phyloP scores from a whole-genome alignment of 495 filamentous ascomycete species.

The Tuber aestivum region DNA sequence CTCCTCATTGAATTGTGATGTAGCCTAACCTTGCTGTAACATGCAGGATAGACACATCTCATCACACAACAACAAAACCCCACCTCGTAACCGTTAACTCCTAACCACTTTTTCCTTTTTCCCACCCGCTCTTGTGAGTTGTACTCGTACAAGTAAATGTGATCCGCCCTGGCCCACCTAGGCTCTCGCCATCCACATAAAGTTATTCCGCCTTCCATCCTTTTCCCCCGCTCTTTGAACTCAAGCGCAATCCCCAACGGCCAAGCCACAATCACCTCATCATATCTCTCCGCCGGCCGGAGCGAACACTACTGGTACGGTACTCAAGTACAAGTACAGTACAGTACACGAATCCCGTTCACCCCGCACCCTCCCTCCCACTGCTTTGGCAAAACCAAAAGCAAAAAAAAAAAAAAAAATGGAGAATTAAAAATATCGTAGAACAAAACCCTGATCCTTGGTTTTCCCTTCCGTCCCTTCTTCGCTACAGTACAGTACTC shows the following conservation, averaged over 20 bases:
- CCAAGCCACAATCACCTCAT: background rate
- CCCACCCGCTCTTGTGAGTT: background rate
- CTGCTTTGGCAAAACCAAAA: background rate
- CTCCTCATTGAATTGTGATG: background rate
- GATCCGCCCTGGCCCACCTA: background rate
- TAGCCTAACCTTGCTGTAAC: background rate
- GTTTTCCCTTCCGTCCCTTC: background rate
- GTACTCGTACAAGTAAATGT: background rate
- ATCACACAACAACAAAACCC: background rate
- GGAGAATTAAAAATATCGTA: background rate
- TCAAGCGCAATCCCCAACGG: background rate
- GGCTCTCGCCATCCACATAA: background rate
- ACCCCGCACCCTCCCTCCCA: too few species aligned
- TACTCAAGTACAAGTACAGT: too few species aligned
- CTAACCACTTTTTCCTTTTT: background rate
- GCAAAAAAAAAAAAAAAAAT: background rate
- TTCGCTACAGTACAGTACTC: too few species aligned
- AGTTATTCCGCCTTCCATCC: background rate
- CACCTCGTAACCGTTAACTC: background rate
- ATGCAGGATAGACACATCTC: background rate
- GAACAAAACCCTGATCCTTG: background rate
- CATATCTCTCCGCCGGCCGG: background rate
- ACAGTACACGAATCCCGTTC: background rate
- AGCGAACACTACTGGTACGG: background rate
- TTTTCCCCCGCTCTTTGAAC: background rate